Percentiles rank a stretch among this genome's conserved stretches.
Evolutionary conservation across 208 protist genomes (phyloP).

Genomic region (Leishmania arabica): DNA sequence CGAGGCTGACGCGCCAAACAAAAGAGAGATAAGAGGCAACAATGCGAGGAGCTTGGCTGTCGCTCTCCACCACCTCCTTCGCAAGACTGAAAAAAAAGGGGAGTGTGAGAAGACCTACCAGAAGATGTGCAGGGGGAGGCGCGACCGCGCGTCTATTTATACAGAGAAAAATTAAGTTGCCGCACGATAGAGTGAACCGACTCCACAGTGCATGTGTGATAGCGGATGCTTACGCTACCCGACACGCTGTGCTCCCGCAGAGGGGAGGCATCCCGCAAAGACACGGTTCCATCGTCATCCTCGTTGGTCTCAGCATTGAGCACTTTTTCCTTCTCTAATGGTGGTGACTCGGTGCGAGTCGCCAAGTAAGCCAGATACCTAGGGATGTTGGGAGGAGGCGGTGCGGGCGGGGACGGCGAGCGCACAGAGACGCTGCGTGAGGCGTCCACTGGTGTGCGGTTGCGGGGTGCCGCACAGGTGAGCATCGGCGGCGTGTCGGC

Average conservation of each 20-base stretch:
- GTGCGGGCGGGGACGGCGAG: constrained; percentile 5
- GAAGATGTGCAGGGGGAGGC: not conserved
- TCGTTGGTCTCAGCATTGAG: not conserved
- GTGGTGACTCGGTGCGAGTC: not conserved
- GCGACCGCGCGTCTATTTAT: constrained; percentile 11
- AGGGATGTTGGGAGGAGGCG: not conserved
- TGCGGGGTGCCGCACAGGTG: not conserved
- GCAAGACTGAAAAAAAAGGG: not conserved
- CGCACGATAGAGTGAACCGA: constrained; percentile 18
- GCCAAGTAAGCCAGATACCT: not conserved
- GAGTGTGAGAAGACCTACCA: not conserved
- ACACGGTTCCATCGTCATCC: constrained; percentile 10
- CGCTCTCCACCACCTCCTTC: not conserved
- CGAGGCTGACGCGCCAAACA: not conserved
- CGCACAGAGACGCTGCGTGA: not conserved
- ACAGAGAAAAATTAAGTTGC: constrained; percentile 35
- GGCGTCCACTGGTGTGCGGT: constrained; percentile 1
- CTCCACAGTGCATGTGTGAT: constrained; percentile 22
- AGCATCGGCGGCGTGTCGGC: not conserved
- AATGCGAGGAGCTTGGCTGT: not conserved
- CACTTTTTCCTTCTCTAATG: not conserved
- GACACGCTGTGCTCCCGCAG: constrained; percentile 30
- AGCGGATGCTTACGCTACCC: constrained; percentile 16
- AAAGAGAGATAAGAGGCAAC: not conserved
- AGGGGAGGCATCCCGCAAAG: constrained; percentile 29